Percentiles rank a stretch among this genome's conserved stretches.
phyloP scores from a whole-genome alignment of 2,329 filamentous ascomycete genomes.

The Fusarium concolor region DNA sequence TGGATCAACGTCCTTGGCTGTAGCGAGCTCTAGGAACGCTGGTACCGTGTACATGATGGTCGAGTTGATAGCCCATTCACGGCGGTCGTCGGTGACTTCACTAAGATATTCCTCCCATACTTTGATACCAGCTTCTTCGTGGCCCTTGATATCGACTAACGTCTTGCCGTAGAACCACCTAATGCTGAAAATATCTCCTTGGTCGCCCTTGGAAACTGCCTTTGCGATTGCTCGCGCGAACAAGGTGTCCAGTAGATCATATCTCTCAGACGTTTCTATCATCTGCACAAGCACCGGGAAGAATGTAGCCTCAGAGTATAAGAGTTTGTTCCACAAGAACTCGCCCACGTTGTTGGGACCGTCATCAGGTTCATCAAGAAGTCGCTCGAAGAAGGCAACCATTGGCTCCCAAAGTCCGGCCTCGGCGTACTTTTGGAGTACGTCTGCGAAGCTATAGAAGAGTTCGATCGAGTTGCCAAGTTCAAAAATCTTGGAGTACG shows the following conservation, averaged over 20 bases:
- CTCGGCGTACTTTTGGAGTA: background rate
- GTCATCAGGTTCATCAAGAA: background rate
- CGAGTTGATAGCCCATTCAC: background rate
- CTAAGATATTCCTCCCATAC: background rate
- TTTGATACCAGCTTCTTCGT: background rate
- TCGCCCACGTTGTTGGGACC: background rate
- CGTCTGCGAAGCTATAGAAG: background rate
- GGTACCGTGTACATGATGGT: background rate
- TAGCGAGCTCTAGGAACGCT: background rate
- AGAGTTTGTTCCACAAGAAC: background rate
- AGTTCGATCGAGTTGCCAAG: background rate
- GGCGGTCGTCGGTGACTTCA: background rate
- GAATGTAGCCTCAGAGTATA: accelerated
- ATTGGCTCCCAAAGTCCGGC: background rate
- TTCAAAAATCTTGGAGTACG: background rate
- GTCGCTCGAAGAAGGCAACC: background rate
- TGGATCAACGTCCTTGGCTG: background rate
- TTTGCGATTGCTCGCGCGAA: background rate
- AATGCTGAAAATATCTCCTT: background rate
- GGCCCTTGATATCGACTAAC: background rate
- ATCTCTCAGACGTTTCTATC: background rate
- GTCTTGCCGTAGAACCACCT: background rate
- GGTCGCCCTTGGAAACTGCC: background rate
- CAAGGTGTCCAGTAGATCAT: background rate
- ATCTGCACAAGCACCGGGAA: background rate